Evolutionary conservation across 306 rosid species (phyloP).

Genomic region (Inga leiocalycina): DNA sequence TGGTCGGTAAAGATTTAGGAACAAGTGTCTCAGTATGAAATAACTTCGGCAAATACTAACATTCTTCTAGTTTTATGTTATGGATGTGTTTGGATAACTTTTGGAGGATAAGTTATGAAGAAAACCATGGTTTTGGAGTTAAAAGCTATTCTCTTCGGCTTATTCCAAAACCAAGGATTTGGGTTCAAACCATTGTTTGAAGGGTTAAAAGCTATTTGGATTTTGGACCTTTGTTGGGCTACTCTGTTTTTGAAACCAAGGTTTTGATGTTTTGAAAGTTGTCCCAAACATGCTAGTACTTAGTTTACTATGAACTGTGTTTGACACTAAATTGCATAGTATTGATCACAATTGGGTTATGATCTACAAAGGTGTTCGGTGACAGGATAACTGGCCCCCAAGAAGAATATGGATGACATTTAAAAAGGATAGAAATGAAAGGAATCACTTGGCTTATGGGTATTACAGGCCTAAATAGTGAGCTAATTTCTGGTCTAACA

Average conservation of each 20-base stretch:
- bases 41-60: no score
- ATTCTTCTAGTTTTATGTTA: no score
- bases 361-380: slow-evolving; percentile 17
- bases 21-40: slow-evolving; percentile 11
- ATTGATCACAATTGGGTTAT: slow-evolving; percentile 15
- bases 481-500: background rate
- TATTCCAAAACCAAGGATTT: no score
- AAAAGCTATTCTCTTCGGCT: no score
- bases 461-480: background rate
- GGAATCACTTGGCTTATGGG: background rate
- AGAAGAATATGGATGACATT: background rate
- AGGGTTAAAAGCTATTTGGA: slow-evolving; percentile 13
- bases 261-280: no score
- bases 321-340: slow-evolving; percentile 29
- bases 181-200: background rate
- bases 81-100: no score
- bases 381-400: slow-evolving; percentile 79
- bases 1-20: slow-evolving; percentile 33
- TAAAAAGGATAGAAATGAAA: slow-evolving; percentile 8
- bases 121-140: no score
- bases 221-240: no score
- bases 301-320: slow-evolving; percentile 3
- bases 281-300: no score
- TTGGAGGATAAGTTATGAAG: no score
- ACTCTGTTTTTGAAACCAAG: no score